Percentiles rank a stretch among this genome's conserved stretches.
phyloP scores from a whole-genome alignment of 1,284 basidiomycete genomes.

The Fistulina hepatica region DNA sequence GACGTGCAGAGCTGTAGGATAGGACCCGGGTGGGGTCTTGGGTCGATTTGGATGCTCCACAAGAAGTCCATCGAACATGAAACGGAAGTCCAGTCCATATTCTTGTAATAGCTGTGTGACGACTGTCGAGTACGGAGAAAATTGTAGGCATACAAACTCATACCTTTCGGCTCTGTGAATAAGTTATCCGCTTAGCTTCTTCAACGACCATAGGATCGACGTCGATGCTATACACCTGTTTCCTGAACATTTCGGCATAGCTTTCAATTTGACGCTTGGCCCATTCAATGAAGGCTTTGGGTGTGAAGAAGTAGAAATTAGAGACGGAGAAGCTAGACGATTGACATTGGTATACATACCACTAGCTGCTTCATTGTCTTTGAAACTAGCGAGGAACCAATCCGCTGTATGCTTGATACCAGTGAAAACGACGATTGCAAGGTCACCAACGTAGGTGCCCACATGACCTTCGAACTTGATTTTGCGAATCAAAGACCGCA shows the following conservation, averaged over 20 bases:
- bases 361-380: conserved; percentile 88
- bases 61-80: conserved; percentile 67
- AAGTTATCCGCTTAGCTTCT: conserved; percentile 68
- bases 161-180: conserved; percentile 74
- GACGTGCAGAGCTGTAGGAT: no score
- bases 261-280: conserved; percentile 77
- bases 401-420: conserved; percentile 93
- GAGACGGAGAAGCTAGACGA: no score
- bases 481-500: conserved; percentile 67
- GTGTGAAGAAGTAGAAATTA: conserved; percentile 3
- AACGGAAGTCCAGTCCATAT: conserved; percentile 87
- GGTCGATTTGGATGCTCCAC: conserved; percentile 41
- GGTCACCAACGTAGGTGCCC: conserved; percentile 69
- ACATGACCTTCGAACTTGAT: conserved; percentile 91
- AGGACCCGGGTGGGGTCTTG: no score
- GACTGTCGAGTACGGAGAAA: neutral
- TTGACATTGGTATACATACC: conserved; percentile 44
- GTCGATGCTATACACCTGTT: conserved; percentile 84
- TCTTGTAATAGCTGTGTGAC: conserved; percentile 70
- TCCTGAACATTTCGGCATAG: conserved; percentile 79
- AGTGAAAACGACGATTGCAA: conserved; percentile 79
- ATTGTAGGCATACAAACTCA: conserved; percentile 14
- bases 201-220: conserved; percentile 58
- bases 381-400: conserved; percentile 95
- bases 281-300: conserved; percentile 86